phyloP scores from a whole-genome alignment of 306 rosid species.

The Cucurbita maxima region DNA sequence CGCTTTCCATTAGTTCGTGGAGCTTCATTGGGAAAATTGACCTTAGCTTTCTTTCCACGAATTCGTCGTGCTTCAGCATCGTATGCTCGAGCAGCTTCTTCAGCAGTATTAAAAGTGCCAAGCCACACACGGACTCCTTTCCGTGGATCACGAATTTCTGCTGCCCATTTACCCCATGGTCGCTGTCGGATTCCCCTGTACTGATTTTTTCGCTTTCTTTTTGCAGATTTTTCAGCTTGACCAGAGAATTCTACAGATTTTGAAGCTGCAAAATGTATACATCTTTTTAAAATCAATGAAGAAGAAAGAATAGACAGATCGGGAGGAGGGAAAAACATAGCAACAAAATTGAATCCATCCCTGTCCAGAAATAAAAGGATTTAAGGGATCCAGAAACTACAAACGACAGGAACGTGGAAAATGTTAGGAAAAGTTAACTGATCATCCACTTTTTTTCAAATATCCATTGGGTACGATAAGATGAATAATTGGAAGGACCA shows the following conservation, averaged over 20 bases:
- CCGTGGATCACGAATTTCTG: constrained; percentile 92
- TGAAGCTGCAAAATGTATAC: constrained; percentile 27
- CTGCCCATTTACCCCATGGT: constrained; percentile 99
- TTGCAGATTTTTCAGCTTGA: constrained; percentile 52
- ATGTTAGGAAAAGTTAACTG: not conserved
- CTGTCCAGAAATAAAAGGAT: not conserved
- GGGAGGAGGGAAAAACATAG: not conserved
- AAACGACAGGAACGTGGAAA: not conserved
- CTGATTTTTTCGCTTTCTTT: constrained; percentile 84
- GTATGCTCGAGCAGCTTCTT: constrained; percentile 96
- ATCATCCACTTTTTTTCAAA: not conserved
- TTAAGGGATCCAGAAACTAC: not conserved
- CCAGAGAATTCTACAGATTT: constrained; percentile 41
- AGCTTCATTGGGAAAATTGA: constrained; percentile 71
- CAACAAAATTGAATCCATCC: not conserved
- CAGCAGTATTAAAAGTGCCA: constrained; percentile 96
- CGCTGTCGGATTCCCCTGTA: constrained; percentile 94
- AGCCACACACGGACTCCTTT: constrained; percentile 99
- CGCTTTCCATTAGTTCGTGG: constrained; percentile 28
- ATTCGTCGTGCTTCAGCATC: constrained; percentile 90
- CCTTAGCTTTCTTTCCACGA: constrained; percentile 95
- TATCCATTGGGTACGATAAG: not conserved
- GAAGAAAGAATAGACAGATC: not conserved
- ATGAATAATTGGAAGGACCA: not conserved
- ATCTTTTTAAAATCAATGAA: not conserved